phyloP scores from a whole-genome alignment of 441 rosid species.

The Erodium trifolium region DNA sequence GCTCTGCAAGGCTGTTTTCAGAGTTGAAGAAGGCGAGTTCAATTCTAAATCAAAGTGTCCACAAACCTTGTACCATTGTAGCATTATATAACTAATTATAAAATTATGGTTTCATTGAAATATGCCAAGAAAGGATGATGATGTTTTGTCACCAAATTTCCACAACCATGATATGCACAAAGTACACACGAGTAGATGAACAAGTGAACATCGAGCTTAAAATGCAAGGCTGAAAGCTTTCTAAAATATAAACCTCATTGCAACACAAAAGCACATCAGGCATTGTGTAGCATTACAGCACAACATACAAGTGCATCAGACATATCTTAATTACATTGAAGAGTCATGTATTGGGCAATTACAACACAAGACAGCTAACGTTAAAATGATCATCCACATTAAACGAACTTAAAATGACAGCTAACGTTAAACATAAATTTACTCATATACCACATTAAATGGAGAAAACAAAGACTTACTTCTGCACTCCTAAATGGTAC shows the following conservation, averaged over 20 bases:
- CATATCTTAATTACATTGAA: not conserved
- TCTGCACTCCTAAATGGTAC: constrained; percentile 70
- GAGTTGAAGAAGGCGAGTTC: constrained; percentile 18
- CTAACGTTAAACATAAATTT: not conserved
- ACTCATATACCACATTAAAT: not conserved
- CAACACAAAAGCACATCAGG: not conserved
- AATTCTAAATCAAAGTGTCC: constrained; percentile 9
- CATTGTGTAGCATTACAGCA: not conserved
- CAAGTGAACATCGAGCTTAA: not conserved
- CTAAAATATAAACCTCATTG: not conserved
- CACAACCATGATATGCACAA: not conserved
- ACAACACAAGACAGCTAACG: not conserved
- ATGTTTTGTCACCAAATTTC: not conserved
- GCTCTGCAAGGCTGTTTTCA: constrained; percentile 71
- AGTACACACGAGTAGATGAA: not conserved
- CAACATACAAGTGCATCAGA: not conserved
- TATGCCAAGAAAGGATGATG: not conserved
- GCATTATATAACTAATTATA: not conserved
- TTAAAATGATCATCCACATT: no score
- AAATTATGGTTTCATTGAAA: not conserved
- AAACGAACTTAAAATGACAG: not conserved
- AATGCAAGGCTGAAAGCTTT: not conserved
- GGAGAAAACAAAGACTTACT: constrained; percentile 42
- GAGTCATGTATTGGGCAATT: not conserved
- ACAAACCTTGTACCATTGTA: not conserved